These are phyloP conservation scores for Coccomyxa sp. DNA, from an alignment of 139 green algal species.

Conservation along the genomic window DNA sequence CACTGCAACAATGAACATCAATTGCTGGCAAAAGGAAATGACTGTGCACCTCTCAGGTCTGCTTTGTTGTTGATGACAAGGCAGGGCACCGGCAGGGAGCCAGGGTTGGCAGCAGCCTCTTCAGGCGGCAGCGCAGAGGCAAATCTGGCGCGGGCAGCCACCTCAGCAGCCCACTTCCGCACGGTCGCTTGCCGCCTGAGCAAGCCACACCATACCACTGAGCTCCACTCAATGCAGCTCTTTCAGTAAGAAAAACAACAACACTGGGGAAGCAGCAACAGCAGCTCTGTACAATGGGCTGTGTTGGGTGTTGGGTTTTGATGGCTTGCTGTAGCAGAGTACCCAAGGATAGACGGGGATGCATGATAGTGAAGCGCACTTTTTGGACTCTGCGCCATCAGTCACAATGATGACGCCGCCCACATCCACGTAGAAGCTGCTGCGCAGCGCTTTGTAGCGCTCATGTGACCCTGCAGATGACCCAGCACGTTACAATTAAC, in stretches of 20 bases:
- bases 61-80: conserved; percentile 44
- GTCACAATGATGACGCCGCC: conserved; percentile 9
- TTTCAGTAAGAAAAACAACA: no score
- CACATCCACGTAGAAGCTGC: background rate
- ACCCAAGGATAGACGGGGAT: no score
- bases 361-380: no score
- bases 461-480: conserved; percentile 7
- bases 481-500: no score
- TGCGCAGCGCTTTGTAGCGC: conserved; percentile 6
- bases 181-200: background rate
- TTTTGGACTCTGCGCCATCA: background rate
- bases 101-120: background rate
- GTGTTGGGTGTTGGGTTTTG: no score
- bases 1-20: no score
- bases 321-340: no score
- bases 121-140: background rate
- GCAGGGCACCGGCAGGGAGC: conserved; percentile 3
- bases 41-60: conserved; percentile 25
- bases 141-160: background rate
- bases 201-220: background rate
- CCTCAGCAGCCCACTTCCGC: conserved; percentile 4
- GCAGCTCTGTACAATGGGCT: no score
- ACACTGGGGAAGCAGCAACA: no score
- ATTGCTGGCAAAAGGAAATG: background rate
- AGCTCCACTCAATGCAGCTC: no score